Evolutionary conservation across 2,329 filamentous ascomycete species (phyloP).

Genomic region (Fusarium cyanostomum): DNA sequence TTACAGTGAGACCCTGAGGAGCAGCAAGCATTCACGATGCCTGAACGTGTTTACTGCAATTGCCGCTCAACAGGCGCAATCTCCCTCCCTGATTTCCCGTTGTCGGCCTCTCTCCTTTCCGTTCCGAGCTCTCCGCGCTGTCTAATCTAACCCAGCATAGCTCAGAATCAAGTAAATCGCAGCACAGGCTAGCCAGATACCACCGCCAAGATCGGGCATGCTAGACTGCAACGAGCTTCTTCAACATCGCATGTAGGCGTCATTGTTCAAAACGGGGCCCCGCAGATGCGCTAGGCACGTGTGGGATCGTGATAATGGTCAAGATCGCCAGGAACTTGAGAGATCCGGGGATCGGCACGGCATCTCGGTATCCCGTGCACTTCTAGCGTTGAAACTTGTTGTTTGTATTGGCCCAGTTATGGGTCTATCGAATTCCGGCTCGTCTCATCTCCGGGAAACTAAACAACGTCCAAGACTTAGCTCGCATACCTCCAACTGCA

Average conservation of each 20-base stretch:
- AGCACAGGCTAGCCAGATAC: not conserved
- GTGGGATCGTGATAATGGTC: not conserved
- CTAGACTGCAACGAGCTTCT: not conserved
- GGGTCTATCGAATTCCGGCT: constrained; percentile 3
- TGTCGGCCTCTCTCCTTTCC: constrained; percentile 13
- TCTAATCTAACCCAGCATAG: not conserved
- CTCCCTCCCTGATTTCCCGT: not conserved
- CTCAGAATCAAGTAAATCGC: not conserved
- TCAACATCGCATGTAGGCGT: constrained; percentile 1
- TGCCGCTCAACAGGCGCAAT: not conserved
- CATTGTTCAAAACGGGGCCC: not conserved
- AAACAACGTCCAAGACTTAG: constrained; percentile 7
- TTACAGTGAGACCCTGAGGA: not conserved
- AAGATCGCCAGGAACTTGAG: constrained; percentile 26
- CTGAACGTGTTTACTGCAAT: not conserved
- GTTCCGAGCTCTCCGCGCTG: not conserved
- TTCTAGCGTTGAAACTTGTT: constrained; percentile 16
- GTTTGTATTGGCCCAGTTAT: not conserved
- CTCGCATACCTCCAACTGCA: not conserved
- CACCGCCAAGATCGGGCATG: not conserved
- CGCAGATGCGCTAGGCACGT: not conserved
- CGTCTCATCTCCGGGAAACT: constrained; percentile 18
- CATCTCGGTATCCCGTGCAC: constrained; percentile 5
- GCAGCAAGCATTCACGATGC: not conserved
- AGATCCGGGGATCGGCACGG: constrained; percentile 6